These are phyloP conservation scores for Lipomyces yamanashiensis DNA, from an alignment of 805 yeast species.

Conservation along the genomic window DNA sequence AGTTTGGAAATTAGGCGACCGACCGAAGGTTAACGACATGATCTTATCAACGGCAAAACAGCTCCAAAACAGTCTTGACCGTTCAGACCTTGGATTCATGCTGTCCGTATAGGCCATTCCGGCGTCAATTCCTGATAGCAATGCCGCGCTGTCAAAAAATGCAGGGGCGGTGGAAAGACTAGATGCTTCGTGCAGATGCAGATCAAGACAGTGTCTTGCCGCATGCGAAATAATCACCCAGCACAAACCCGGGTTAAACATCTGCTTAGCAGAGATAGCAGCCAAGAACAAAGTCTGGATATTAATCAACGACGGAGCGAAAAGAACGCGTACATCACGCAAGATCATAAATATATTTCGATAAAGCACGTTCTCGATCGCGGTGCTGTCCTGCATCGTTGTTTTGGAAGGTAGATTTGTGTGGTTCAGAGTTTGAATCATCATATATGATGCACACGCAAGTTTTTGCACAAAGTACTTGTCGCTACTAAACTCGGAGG, in stretches of 20 bases:
- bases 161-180: background rate
- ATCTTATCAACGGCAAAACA: constrained; percentile 28
- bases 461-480: constrained; percentile 24
- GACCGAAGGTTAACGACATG: constrained; percentile 31
- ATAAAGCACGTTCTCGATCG: constrained; percentile 21
- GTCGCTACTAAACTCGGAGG: constrained; percentile 14
- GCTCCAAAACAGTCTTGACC: constrained; percentile 28
- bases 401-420: background rate
- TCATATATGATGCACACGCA: constrained; percentile 30
- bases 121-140: constrained; percentile 13
- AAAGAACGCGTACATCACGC: constrained; percentile 27
- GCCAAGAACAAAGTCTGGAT: constrained; percentile 29
- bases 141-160: background rate
- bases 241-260: constrained; percentile 32
- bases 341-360: constrained; percentile 27
- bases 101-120: constrained; percentile 21
- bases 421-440: constrained; percentile 24
- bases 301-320: constrained; percentile 25
- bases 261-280: constrained; percentile 29
- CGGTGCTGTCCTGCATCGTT: constrained; percentile 4
- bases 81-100: constrained; percentile 19
- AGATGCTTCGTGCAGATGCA: constrained; percentile 18
- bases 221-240: constrained; percentile 34
- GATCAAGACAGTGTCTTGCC: constrained; percentile 29
- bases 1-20: constrained; percentile 30